phyloP scores from a whole-genome alignment of 805 yeast genomes.

The Scheffersomyces spartinae region DNA sequence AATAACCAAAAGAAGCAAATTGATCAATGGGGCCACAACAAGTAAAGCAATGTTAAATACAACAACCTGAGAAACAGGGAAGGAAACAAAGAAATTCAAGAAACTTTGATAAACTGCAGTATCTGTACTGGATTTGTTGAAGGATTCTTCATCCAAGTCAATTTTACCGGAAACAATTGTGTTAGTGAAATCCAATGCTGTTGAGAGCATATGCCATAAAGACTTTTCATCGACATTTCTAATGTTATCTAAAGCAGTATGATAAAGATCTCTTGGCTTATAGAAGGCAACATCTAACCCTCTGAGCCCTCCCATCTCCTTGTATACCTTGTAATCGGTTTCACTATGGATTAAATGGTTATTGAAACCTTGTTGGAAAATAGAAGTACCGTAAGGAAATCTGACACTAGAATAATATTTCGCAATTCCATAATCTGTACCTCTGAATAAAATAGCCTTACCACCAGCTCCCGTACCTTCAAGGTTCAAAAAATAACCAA shows the following conservation, averaged over 20 bases:
- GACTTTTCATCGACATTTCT: conserved; percentile 53
- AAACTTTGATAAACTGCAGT: conserved; percentile 59
- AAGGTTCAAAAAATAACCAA: conserved; percentile 60
- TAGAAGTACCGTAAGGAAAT: conserved; percentile 67
- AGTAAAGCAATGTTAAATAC: conserved; percentile 42
- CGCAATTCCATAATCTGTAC: conserved; percentile 68
- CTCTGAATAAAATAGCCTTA: conserved; percentile 68
- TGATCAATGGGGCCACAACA: conserved; percentile 41
- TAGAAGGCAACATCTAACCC: conserved; percentile 89
- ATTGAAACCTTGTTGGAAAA: conserved; percentile 79
- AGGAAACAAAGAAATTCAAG: conserved; percentile 44
- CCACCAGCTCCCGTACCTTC: conserved; percentile 95
- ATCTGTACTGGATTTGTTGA: too few relatives aligned
- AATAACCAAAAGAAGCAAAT: conserved; percentile 34
- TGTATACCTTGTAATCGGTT: conserved; percentile 75
- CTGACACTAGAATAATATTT: conserved; percentile 43
- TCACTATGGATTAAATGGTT: conserved; percentile 62
- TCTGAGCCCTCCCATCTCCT: conserved; percentile 48
- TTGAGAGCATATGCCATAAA: conserved; percentile 75
- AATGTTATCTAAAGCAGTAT: conserved; percentile 65
- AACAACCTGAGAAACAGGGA: conserved; percentile 39
- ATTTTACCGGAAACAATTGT: conserved; percentile 24
- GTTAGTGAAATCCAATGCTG: conserved; percentile 47
- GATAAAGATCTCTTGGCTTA: conserved; percentile 75
- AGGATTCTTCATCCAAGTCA: conserved; percentile 21